phyloP scores from a whole-genome alignment of 495 filamentous ascomycete genomes.

The Venustampulla echinocandica region DNA sequence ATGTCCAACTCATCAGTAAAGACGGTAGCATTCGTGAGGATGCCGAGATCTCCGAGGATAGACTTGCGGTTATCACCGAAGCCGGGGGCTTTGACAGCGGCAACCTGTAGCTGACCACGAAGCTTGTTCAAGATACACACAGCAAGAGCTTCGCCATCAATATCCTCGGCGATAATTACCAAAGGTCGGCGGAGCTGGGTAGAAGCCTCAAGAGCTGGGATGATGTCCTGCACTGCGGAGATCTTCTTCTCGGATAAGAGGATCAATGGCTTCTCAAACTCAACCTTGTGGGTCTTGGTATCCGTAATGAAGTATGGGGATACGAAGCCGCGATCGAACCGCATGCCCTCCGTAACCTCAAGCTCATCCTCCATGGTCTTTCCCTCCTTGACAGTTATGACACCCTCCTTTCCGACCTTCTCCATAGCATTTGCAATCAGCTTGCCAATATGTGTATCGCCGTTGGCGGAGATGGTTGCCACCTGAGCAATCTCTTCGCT shows the following conservation, averaged over 20 bases:
- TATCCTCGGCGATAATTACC: constrained; percentile 98
- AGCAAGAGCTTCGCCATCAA: constrained; percentile 95
- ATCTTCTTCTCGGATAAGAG: constrained; percentile 99
- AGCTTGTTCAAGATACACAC: constrained; percentile 99
- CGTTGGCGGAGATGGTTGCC: constrained; percentile 95
- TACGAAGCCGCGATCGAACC: constrained; percentile 96
- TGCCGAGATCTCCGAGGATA: constrained; percentile 89
- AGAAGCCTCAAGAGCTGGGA: constrained; percentile 93
- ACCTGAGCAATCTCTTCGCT: constrained; percentile 97
- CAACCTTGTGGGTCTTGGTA: constrained; percentile 94
- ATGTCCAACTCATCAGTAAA: constrained; percentile 97
- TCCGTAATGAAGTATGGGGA: constrained; percentile 99
- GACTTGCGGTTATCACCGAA: constrained; percentile 99
- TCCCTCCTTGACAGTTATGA: constrained; percentile 98
- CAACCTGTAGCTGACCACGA: constrained; percentile 96
- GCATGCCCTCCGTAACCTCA: constrained; percentile 98
- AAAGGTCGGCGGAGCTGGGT: constrained; percentile 91
- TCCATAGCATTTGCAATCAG: constrained; percentile 98
- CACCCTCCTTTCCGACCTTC: constrained; percentile 99
- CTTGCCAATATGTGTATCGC: constrained; percentile 90
- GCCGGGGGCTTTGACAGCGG: constrained; percentile 96
- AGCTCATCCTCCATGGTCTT: constrained; percentile 98
- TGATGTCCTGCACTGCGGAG: constrained; percentile 94
- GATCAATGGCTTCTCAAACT: constrained; percentile 98
- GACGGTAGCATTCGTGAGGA: constrained; percentile 93